These are phyloP conservation scores for Waitea zeae DNA, from an alignment of 1,284 basidiomycete genomes.

Conservation along the genomic window DNA sequence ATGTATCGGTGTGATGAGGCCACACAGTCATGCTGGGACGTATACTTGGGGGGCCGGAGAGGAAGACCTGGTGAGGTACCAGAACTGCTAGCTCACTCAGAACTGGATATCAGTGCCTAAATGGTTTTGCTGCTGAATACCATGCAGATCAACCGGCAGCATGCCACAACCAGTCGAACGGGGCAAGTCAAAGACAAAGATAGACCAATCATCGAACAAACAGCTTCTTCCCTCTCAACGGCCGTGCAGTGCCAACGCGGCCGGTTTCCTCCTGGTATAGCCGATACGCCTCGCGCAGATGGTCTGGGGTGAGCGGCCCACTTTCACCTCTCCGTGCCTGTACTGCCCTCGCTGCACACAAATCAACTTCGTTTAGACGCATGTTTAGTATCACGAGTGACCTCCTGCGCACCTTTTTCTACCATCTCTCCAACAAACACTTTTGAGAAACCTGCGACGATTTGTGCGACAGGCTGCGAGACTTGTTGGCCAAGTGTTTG, in stretches of 20 bases:
- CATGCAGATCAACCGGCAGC: too few relatives aligned
- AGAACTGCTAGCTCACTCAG: too few relatives aligned
- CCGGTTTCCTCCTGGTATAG: constrained; percentile 71
- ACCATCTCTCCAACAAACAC: constrained; percentile 89
- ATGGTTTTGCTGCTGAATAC: too few relatives aligned
- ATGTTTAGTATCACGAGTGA: neutral
- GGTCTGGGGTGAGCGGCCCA: constrained; percentile 72
- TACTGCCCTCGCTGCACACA: constrained; percentile 45
- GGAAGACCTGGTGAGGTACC: too few relatives aligned
- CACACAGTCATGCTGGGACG: too few relatives aligned
- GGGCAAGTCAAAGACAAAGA: too few relatives aligned
- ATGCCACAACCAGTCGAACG: too few relatives aligned
- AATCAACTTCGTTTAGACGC: neutral
- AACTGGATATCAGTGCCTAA: too few relatives aligned
- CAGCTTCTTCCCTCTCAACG: constrained; percentile 42
- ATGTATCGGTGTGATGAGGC: too few relatives aligned
- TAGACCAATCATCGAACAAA: constrained; percentile 50
- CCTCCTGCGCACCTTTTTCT: constrained; percentile 47
- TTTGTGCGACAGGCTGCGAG: constrained; percentile 72
- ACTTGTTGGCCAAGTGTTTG: constrained; percentile 71
- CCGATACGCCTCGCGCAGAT: constrained; percentile 76
- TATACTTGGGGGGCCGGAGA: too few relatives aligned
- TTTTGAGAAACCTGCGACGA: constrained; percentile 79
- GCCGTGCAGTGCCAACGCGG: constrained; percentile 55
- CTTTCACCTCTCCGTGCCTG: constrained; percentile 56